phyloP scores from a whole-genome alignment of 2,329 filamentous ascomycete species.

The Zasmidium cellare region DNA sequence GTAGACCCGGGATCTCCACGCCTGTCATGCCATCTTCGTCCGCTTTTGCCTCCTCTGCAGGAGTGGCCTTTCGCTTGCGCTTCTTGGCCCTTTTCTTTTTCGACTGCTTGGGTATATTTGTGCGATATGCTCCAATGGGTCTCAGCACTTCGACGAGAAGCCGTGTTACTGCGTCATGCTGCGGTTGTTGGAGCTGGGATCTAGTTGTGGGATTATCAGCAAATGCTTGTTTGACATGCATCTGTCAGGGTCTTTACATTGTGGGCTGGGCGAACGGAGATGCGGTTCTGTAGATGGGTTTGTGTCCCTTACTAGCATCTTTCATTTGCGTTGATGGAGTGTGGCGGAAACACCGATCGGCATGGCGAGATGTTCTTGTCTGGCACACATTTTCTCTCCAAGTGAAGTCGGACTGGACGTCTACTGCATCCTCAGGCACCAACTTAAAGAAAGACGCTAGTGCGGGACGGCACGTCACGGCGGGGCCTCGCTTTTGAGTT shows the following conservation, averaged over 20 bases:
- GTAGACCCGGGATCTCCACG: not conserved
- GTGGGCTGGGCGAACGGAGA: not conserved
- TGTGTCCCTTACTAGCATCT: not conserved
- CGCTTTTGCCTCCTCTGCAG: not conserved
- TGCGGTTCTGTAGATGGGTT: not conserved
- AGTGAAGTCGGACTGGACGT: too few species aligned
- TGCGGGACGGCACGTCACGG: too few species aligned
- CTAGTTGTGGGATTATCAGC: not conserved
- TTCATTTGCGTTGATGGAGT: not conserved
- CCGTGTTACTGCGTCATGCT: not conserved
- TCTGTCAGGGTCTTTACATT: not conserved
- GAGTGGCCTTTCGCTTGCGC: conserved; percentile 1
- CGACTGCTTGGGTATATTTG: not conserved
- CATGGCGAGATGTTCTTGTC: too few species aligned
- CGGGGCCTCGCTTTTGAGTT: too few species aligned
- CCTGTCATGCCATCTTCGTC: not conserved
- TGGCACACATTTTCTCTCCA: too few species aligned
- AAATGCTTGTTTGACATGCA: not conserved
- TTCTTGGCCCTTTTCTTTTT: not conserved
- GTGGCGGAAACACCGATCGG: too few species aligned
- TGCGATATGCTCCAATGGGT: not conserved
- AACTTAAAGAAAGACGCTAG: too few species aligned
- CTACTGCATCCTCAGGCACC: too few species aligned
- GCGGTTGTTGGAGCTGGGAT: not conserved
- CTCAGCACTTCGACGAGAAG: not conserved